Conservation (phyloP, 495 filamentous ascomycete genomes). For the Neurospora sp. region DNA sequence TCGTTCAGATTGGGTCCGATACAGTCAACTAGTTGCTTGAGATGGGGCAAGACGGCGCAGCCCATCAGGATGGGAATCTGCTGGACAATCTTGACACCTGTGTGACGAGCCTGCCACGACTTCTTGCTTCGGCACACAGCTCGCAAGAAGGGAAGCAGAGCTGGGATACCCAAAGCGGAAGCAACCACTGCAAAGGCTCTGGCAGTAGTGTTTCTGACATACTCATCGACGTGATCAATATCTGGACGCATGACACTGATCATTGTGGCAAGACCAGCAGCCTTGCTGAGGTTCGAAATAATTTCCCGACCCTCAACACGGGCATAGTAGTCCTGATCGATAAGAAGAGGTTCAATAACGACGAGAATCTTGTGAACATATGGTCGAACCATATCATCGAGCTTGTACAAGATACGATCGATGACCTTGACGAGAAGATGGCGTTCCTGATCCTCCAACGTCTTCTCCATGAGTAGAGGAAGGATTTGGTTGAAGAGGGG, state of each 20-base stretch:
- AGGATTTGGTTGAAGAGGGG: constrained; percentile 97
- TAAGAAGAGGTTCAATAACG: constrained; percentile 96
- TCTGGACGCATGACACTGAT: constrained; percentile 98
- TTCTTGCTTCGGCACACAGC: constrained; percentile 97
- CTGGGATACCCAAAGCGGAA: constrained; percentile 91
- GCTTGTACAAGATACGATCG: constrained; percentile 95
- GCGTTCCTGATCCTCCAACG: constrained; percentile 94
- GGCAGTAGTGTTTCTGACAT: constrained; percentile 98
- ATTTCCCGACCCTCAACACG: constrained; percentile 97
- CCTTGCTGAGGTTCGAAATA: constrained; percentile 94
- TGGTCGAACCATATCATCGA: constrained; percentile 92
- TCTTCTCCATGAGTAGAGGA: constrained; percentile 96
- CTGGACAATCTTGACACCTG: constrained; percentile 98
- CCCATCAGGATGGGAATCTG: constrained; percentile 99
- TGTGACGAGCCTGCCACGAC: constrained; percentile 97
- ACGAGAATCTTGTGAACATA: constrained; percentile 98
- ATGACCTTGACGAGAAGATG: constrained; percentile 99
- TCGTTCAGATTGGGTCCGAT: constrained; percentile 93
- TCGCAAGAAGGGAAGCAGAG: constrained; percentile 85
- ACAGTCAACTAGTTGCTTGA: constrained; percentile 93
- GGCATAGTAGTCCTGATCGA: constrained; percentile 99
- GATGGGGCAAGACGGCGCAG: constrained; percentile 89
- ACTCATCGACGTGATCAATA: constrained; percentile 97
- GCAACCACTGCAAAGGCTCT: constrained; percentile 96
- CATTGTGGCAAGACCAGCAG: constrained; percentile 96